Percentiles rank a stretch among this genome's conserved stretches.
Evolutionary conservation across 1,284 basidiomycete genomes (phyloP).

Genomic region (Waitea zeae): DNA sequence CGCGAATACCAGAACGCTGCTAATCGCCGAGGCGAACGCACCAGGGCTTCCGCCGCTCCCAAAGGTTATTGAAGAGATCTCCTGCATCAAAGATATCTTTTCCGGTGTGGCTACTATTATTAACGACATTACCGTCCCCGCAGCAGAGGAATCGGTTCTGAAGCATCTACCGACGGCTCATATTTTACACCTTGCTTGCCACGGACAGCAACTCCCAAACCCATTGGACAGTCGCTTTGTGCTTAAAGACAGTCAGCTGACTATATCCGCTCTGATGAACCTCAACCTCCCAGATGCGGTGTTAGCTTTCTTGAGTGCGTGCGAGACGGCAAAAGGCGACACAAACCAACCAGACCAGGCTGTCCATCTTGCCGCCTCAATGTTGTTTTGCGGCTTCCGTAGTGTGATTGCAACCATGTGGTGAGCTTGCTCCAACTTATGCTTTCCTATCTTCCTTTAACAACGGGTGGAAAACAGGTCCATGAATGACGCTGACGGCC

Average conservation of each 20-base stretch:
- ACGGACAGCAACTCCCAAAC: slow-evolving; percentile 5
- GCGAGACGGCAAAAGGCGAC: slow-evolving; percentile 7
- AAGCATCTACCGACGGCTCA: neutral
- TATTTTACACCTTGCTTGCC: slow-evolving; percentile 7
- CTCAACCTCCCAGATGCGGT: slow-evolving; percentile 3
- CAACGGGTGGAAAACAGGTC: neutral
- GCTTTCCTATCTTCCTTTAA: neutral
- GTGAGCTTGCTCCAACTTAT: slow-evolving; percentile 5
- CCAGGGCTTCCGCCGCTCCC: neutral
- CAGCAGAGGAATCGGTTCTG: neutral
- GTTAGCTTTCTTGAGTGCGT: slow-evolving; percentile 8
- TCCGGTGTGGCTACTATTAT: neutral
- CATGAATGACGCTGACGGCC: neutral
- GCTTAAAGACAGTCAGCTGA: slow-evolving; percentile 3
- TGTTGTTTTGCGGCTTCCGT: slow-evolving; percentile 7
- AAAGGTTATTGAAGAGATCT: neutral
- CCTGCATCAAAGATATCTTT: neutral
- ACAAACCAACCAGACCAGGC: slow-evolving; percentile 3
- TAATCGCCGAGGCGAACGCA: neutral
- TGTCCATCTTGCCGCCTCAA: slow-evolving; percentile 7
- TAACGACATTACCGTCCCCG: neutral
- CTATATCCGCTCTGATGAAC: slow-evolving; percentile 1
- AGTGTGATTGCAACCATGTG: slow-evolving; percentile 8
- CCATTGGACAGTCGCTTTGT: slow-evolving; percentile 4
- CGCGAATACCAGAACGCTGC: neutral